Evolutionary conservation across 2,329 filamentous ascomycete genomes (phyloP).

Genomic region (Claviceps citrina): DNA sequence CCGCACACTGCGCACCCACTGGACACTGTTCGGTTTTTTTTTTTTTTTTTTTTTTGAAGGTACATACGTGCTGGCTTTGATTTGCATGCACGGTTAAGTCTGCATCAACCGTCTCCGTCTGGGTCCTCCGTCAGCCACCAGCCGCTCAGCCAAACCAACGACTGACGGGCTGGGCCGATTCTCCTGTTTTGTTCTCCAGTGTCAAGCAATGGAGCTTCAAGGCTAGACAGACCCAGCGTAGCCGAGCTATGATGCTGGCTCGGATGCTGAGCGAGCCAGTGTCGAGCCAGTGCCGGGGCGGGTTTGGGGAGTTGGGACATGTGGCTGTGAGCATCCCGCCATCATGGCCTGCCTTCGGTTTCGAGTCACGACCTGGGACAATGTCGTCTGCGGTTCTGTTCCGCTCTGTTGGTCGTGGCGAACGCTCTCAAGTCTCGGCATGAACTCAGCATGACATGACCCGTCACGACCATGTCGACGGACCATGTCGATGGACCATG

Average conservation of each 20-base stretch:
- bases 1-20: background rate
- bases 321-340: constrained; percentile 2
- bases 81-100: background rate
- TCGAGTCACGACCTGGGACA: background rate
- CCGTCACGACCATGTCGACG: background rate
- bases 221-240: background rate
- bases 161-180: background rate
- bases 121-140: background rate
- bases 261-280: background rate
- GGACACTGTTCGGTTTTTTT: background rate
- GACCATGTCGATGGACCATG: background rate
- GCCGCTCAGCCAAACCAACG: background rate
- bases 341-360: background rate
- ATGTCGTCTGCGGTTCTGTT: background rate
- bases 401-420: background rate
- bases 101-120: background rate
- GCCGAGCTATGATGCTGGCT: background rate
- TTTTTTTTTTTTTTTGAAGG: too few species aligned
- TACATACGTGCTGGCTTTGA: background rate
- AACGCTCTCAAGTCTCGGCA: background rate
- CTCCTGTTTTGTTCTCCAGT: background rate
- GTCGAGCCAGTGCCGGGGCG: too few species aligned
- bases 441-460: background rate
- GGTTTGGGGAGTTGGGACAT: too few species aligned
- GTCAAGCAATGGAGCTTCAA: background rate